A percentile compares a stretch with the other conserved stretches of the same genome.
These are phyloP conservation scores for Cytospora piceicola DNA, from an alignment of 2,329 filamentous ascomycete species.

Conservation along the genomic window DNA sequence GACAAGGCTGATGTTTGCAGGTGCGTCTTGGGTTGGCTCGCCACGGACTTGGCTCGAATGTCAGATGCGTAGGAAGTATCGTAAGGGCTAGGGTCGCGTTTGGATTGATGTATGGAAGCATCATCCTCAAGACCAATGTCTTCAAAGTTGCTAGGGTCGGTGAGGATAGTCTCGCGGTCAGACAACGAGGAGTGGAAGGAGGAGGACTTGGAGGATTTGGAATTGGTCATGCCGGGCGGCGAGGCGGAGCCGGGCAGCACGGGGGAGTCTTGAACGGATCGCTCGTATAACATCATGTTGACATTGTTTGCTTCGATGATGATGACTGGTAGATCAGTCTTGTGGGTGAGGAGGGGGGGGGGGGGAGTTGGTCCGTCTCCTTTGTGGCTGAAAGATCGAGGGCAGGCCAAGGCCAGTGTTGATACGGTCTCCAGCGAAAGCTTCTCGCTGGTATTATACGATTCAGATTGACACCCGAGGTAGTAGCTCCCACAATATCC, in stretches of 20 bases:
- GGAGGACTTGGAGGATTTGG: slow-evolving; percentile 89
- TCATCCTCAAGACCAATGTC: slow-evolving; percentile 85
- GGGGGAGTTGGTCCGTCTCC: not conserved
- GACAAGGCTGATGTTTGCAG: slow-evolving; percentile 33
- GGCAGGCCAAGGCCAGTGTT: not conserved
- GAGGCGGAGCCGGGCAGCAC: slow-evolving; percentile 60
- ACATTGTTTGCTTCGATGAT: slow-evolving; percentile 15
- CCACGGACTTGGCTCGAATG: slow-evolving; percentile 40
- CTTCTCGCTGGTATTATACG: not conserved
- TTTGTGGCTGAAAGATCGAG: not conserved
- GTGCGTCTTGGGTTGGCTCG: slow-evolving; percentile 35
- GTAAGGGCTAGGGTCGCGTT: slow-evolving; percentile 51
- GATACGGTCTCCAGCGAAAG: not conserved
- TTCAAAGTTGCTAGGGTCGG: slow-evolving; percentile 84
- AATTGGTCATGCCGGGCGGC: slow-evolving; percentile 76
- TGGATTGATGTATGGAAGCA: slow-evolving; percentile 42
- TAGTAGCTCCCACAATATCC: not conserved
- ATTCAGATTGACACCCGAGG: not conserved
- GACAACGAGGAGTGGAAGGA: slow-evolving; percentile 75
- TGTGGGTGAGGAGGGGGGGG: not conserved
- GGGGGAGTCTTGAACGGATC: slow-evolving; percentile 43
- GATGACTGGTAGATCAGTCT: not conserved
- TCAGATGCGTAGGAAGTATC: slow-evolving; percentile 52
- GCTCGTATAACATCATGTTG: slow-evolving; percentile 48
- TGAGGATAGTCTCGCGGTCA: slow-evolving; percentile 70